phyloP scores from a whole-genome alignment of 1,284 basidiomycete genomes.

The Hymenochaete sp. region DNA sequence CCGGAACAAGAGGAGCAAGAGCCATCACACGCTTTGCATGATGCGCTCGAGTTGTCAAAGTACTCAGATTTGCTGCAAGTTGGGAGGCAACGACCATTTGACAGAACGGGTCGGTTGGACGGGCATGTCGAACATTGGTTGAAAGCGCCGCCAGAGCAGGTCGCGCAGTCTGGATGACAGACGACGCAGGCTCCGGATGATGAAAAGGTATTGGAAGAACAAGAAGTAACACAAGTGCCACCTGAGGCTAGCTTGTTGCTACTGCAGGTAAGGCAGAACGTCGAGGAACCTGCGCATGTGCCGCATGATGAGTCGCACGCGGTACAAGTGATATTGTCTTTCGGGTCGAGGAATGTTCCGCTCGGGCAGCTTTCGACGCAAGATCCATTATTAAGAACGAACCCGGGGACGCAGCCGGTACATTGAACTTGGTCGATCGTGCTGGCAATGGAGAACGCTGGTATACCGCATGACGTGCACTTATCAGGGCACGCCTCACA shows the following conservation, averaged over 20 bases:
- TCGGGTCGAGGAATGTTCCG: constrained; percentile 61
- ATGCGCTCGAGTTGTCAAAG: constrained; percentile 54
- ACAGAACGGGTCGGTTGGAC: constrained; percentile 57
- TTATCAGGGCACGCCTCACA: constrained; percentile 76
- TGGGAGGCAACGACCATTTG: constrained; percentile 62
- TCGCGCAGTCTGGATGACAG: constrained; percentile 76
- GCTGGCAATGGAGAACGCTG: constrained; percentile 60
- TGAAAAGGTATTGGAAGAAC: constrained; percentile 61
- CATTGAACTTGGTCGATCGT: constrained; percentile 60
- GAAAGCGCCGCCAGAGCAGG: constrained; percentile 64
- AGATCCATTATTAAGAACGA: constrained; percentile 52
- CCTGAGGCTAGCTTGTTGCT: constrained; percentile 53
- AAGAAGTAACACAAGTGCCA: constrained; percentile 65
- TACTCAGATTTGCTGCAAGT: constrained; percentile 65
- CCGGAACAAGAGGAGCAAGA: constrained; percentile 69
- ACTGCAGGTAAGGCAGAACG: constrained; percentile 65
- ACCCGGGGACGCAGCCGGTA: constrained; percentile 68
- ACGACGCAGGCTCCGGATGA: constrained; percentile 54
- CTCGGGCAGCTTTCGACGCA: constrained; percentile 63
- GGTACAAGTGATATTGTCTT: constrained; percentile 62
- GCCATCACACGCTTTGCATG: constrained; percentile 63
- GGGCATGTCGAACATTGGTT: constrained; percentile 69
- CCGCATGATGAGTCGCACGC: constrained; percentile 69
- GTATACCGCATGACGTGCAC: constrained; percentile 67
- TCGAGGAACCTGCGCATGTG: constrained; percentile 55